Conservation (phyloP, 1,284 basidiomycete genomes). For the Boletus sp. region DNA sequence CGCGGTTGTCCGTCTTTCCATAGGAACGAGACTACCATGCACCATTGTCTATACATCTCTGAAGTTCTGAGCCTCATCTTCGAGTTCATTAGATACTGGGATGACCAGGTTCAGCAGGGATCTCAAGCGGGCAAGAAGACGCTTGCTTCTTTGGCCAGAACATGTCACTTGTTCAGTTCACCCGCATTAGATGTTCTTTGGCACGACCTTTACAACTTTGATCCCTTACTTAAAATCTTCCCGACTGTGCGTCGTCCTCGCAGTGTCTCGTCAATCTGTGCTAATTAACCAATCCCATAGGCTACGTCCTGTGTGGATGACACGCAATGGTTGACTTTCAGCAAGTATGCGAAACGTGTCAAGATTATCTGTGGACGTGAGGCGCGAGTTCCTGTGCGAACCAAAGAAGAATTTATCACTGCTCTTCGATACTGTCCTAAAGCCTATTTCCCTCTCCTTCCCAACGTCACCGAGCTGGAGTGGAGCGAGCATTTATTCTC, state of each 20-base stretch:
- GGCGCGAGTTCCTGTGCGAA: neutral
- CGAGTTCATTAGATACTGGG: neutral
- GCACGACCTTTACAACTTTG: slow-evolving; percentile 10
- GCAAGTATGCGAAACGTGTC: slow-evolving; percentile 18
- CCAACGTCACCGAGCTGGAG: slow-evolving; percentile 9
- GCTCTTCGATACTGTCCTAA: slow-evolving; percentile 1
- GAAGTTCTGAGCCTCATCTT: slow-evolving; percentile 16
- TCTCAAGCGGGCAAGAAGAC: slow-evolving; percentile 3
- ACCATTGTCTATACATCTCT: slow-evolving; percentile 13
- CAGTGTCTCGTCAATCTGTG: neutral
- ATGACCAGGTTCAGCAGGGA: neutral
- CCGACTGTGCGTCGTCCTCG: slow-evolving; percentile 9
- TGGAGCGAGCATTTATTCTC: slow-evolving; percentile 9
- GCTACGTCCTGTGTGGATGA: neutral
- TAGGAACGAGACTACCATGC: slow-evolving; percentile 8
- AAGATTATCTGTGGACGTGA: slow-evolving; percentile 7
- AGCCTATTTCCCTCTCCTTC: slow-evolving; percentile 12
- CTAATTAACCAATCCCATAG: slow-evolving; percentile 3
- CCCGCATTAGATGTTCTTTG: slow-evolving; percentile 21
- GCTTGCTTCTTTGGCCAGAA: slow-evolving; percentile 16
- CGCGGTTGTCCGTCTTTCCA: neutral
- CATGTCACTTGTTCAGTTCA: slow-evolving; percentile 16
- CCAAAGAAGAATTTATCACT: neutral
- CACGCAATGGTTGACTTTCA: slow-evolving; percentile 11
- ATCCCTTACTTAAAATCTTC: slow-evolving; percentile 7